A percentile compares a stretch with the other conserved stretches of the same genome.
Conservation (phyloP, 2,329 filamentous ascomycete genomes). For the Alternaria angustiovoidea region DNA sequence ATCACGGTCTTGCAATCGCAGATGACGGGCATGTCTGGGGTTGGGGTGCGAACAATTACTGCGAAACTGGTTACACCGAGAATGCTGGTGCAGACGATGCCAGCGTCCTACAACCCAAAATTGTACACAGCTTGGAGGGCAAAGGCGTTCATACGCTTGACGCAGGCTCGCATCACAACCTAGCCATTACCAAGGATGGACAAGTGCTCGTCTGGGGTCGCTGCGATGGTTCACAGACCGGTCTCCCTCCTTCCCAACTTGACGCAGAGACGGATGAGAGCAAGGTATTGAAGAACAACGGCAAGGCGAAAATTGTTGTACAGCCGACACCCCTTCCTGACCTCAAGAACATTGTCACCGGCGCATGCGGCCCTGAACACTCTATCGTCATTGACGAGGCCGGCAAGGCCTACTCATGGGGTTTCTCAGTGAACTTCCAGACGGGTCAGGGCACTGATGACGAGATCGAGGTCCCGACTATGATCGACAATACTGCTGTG, state of each 20-base stretch:
- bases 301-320: constrained; percentile 74
- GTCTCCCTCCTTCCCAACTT: constrained; percentile 48
- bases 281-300: constrained; percentile 61
- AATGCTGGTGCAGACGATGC: constrained; percentile 73
- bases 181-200: constrained; percentile 62
- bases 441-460: constrained; percentile 80
- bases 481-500: constrained; percentile 86
- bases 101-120: constrained; percentile 70
- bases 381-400: constrained; percentile 73
- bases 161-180: constrained; percentile 79
- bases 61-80: constrained; percentile 74
- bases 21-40: constrained; percentile 75
- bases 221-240: constrained; percentile 65
- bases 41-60: constrained; percentile 90
- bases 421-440: constrained; percentile 82
- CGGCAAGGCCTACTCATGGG: constrained; percentile 79
- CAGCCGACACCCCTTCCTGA: constrained; percentile 69
- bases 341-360: constrained; percentile 63
- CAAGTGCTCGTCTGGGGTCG: constrained; percentile 68
- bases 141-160: constrained; percentile 72
- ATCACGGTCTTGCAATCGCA: constrained; percentile 81
- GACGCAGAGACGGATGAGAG: constrained; percentile 50
- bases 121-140: constrained; percentile 70
- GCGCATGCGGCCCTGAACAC: constrained; percentile 75
- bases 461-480: constrained; percentile 77